These are phyloP conservation scores for Mycena belliarum DNA, from an alignment of 768 basidiomycete species.

Conservation along the genomic window DNA sequence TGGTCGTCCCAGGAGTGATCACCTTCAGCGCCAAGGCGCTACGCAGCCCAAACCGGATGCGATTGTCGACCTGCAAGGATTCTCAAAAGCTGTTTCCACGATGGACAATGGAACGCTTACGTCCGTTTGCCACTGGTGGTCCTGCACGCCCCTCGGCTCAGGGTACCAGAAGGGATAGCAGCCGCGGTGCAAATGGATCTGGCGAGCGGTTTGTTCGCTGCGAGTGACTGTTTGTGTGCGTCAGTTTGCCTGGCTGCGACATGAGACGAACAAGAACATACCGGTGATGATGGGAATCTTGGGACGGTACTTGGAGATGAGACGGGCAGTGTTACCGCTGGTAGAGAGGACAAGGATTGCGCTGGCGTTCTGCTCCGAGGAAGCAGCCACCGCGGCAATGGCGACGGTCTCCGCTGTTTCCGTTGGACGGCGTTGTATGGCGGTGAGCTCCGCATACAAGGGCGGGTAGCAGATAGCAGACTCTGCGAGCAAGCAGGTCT, in stretches of 20 bases:
- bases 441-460: slow-evolving; percentile 85
- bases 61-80: slow-evolving; percentile 72
- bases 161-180: slow-evolving; percentile 97
- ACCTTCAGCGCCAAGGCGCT: slow-evolving; percentile 82
- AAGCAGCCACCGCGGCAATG: slow-evolving; percentile 93
- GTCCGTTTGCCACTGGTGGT: slow-evolving; percentile 96
- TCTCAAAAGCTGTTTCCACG: slow-evolving; percentile 12
- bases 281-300: slow-evolving; percentile 92
- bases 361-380: slow-evolving; percentile 91
- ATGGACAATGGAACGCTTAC: slow-evolving; percentile 50
- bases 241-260: not conserved
- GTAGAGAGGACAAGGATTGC: slow-evolving; percentile 97
- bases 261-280: slow-evolving; percentile 39
- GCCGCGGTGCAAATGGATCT: slow-evolving; percentile 95
- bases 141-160: slow-evolving; percentile 86
- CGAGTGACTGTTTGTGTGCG: slow-evolving; percentile 74
- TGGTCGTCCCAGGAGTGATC: slow-evolving; percentile 83
- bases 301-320: slow-evolving; percentile 96
- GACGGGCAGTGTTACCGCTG: slow-evolving; percentile 92
- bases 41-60: slow-evolving; percentile 85
- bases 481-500: slow-evolving; percentile 97
- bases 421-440: slow-evolving; percentile 82
- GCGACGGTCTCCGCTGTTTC: slow-evolving; percentile 95
- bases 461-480: slow-evolving; percentile 94
- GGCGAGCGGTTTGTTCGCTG: slow-evolving; percentile 92